Base-by-base conservation (phyloP, 768 basidiomycete genomes). In the Russula sp. region DNA sequence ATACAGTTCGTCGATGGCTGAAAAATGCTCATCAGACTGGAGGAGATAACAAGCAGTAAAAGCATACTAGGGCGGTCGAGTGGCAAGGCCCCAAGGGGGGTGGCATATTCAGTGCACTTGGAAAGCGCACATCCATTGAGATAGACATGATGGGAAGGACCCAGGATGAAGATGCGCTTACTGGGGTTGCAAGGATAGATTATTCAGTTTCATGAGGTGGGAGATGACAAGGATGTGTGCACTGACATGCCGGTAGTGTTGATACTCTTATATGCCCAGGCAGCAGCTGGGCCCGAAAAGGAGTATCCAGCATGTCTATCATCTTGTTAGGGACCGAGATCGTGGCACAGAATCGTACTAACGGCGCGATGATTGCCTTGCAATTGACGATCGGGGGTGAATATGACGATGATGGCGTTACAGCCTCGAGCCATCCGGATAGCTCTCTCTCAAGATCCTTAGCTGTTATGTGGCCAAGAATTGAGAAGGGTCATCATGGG, bases 301-400 rank as follows among this genome's bases (percentile, higher is more conserved):
- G 85, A 81, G 75, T 95, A 98, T 6, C 97, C 97, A 2, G 97
- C 97, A 73, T 99, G 97, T 10, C 95, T 98, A 71, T 25, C 43
- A 22, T 14, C 20, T 13, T 29, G 34, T 54, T n/a, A 32, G 52
- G 52, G 50, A 41, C 29, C 25, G 14, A 13, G 9, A 20, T 35
- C 11, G 25, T 52, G 59, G 56, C 25, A 35, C 51, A 29, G 36
- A 42, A 20, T 34, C 47, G 45, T n/a, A 79, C 92, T 67, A 69
- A 98, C 94, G 97, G 97, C 20, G 90, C 95, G 48, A 99, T 95
- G 70, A 99, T 81, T n/a, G 95, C 97, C 71, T 83, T 88, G 66
- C 82, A 83, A 34, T 85, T 82, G 53, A 74, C 69, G 66, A 93
- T 78, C 1, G 94, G 93, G 45, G 83, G 87, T 1, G 73, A 69